phyloP scores from a whole-genome alignment of 2,329 filamentous ascomycete species.

The Stagonosporopsis cucurbitacearum region DNA sequence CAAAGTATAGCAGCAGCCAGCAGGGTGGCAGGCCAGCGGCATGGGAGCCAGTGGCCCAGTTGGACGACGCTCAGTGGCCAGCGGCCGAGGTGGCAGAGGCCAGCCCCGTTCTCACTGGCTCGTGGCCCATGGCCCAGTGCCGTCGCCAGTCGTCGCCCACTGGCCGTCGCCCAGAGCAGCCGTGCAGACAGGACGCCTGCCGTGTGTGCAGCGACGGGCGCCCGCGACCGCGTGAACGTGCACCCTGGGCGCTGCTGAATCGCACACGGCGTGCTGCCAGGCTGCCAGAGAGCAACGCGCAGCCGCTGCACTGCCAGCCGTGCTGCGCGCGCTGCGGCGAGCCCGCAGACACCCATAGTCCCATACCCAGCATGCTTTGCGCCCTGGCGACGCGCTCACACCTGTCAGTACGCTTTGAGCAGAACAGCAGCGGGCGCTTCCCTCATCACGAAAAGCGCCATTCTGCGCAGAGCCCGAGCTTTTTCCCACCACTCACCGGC shows the following conservation, averaged over 20 bases:
- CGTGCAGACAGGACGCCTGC: constrained; percentile 23
- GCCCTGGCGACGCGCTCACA: constrained; percentile 9
- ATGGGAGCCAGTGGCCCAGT: too few relatives aligned
- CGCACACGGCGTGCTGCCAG: constrained; percentile 17
- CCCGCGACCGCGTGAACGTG: constrained; percentile 15
- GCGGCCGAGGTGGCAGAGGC: too few relatives aligned
- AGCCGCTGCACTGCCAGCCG: neutral
- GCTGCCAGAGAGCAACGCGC: constrained; percentile 9
- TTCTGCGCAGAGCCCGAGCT: constrained; percentile 12
- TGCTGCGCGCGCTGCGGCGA: neutral
- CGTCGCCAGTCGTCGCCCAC: too few relatives aligned
- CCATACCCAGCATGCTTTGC: too few relatives aligned
- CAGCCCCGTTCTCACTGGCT: too few relatives aligned
- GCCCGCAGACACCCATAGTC: constrained; percentile 4
- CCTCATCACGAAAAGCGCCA: constrained; percentile 19
- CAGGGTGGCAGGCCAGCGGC: too few relatives aligned
- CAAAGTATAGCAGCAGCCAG: constrained; percentile 42
- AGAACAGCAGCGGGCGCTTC: constrained; percentile 21
- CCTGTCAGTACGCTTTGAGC: constrained; percentile 24
- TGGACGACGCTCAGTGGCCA: too few relatives aligned
- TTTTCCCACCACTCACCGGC: constrained; percentile 13
- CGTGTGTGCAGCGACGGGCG: constrained; percentile 20
- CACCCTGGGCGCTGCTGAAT: constrained; percentile 21
- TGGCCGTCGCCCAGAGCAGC: constrained; percentile 12
- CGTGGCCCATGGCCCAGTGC: constrained; percentile 13